phyloP scores from a whole-genome alignment of 1,284 basidiomycete genomes.

The Nidula niveotomentosa region DNA sequence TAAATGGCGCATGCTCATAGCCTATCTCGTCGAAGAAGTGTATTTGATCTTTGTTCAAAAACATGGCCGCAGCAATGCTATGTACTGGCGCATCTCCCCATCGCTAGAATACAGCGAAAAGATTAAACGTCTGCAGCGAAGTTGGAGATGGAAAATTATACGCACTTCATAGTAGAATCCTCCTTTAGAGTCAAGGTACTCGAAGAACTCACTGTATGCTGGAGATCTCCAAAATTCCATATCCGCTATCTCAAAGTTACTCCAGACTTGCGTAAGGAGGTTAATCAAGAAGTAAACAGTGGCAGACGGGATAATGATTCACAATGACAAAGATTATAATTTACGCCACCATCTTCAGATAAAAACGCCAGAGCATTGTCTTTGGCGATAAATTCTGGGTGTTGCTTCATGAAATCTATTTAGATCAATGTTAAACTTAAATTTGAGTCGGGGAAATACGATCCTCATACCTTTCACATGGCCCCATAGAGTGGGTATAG shows the following conservation, averaged over 20 bases:
- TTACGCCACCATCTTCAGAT: constrained; percentile 59
- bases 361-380: constrained; percentile 74
- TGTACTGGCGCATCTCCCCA: constrained; percentile 88
- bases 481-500: constrained; percentile 76
- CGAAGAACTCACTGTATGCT: background rate
- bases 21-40: constrained; percentile 71
- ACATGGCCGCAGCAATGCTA: constrained; percentile 73
- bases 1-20: constrained; percentile 59
- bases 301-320: constrained; percentile 12
- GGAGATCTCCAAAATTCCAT: background rate
- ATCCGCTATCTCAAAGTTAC: constrained; percentile 61
- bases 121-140: background rate
- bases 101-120: constrained; percentile 34
- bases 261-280: constrained; percentile 52
- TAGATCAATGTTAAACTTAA: constrained; percentile 1
- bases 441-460: background rate
- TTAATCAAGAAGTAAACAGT: background rate
- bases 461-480: constrained; percentile 45
- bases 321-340: constrained; percentile 80
- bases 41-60: constrained; percentile 60
- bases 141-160: background rate
- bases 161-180: background rate
- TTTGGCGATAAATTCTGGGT: constrained; percentile 63
- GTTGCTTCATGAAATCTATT: constrained; percentile 56
- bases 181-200: background rate